These are phyloP conservation scores for Cystobasidium tubakii DNA, from an alignment of 768 basidiomycete genomes.

Conservation along the genomic window DNA sequence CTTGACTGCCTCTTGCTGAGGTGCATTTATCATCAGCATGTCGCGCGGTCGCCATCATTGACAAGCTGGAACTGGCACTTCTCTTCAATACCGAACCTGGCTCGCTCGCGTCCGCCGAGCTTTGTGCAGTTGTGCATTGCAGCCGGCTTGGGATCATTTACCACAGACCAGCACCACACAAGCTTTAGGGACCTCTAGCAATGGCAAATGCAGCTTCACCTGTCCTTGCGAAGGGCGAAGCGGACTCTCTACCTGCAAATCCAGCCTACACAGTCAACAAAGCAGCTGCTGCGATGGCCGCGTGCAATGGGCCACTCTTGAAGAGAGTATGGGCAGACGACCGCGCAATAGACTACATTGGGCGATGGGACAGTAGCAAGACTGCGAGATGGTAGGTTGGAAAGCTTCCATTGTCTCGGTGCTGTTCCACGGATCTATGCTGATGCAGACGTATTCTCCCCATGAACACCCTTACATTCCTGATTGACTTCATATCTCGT, in stretches of 20 bases:
- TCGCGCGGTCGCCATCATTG: no score
- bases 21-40: no score
- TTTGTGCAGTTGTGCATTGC: no score
- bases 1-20: no score
- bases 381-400: constrained; percentile 23
- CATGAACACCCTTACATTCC: not conserved
- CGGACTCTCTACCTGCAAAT: not conserved
- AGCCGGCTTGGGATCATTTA: no score
- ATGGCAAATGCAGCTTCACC: not conserved
- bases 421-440: no score
- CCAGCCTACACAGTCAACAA: not conserved
- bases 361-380: constrained; percentile 27
- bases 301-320: not conserved
- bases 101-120: no score
- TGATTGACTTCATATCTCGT: not conserved
- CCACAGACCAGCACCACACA: no score
- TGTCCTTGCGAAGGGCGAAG: not conserved
- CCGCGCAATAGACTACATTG: constrained; percentile 31
- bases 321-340: not conserved
- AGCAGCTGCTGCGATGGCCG: not conserved
- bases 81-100: no score
- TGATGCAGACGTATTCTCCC: no score
- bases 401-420: not conserved
- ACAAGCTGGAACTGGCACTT: no score
- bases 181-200: not conserved